Evolutionary conservation across 345 rosid species (phyloP).

Genomic region (Eucalyptus sp.): DNA sequence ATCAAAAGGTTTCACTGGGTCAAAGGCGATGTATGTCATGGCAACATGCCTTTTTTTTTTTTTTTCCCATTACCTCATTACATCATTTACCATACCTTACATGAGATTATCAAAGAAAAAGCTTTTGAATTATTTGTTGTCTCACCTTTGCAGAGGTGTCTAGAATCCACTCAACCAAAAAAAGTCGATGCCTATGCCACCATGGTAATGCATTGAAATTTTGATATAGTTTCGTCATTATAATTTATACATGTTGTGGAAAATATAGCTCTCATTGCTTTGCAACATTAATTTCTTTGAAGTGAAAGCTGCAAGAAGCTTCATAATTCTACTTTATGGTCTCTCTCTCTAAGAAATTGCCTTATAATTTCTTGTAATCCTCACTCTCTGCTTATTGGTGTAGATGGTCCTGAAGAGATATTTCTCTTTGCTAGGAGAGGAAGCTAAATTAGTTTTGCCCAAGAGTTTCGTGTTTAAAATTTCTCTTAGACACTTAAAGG

Average conservation of each 20-base stretch:
- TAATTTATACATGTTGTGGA: not conserved
- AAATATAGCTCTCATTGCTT: not conserved
- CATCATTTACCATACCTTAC: not conserved
- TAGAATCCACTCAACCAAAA: conserved; percentile 22
- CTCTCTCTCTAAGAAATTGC: not conserved
- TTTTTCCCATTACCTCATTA: not conserved
- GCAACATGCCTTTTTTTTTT: not conserved
- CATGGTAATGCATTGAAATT: conserved; percentile 27
- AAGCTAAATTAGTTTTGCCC: conserved; percentile 49
- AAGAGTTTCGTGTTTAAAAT: conserved; percentile 12
- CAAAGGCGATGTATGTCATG: not conserved
- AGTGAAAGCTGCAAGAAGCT: not conserved
- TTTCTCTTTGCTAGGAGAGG: conserved; percentile 39
- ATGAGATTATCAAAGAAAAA: not conserved
- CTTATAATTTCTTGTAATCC: not conserved
- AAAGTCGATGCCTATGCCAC: conserved; percentile 62
- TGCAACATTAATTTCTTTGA: not conserved
- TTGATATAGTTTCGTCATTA: not conserved
- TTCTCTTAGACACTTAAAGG: not conserved
- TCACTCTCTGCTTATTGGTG: not conserved
- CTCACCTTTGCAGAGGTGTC: conserved; percentile 53
- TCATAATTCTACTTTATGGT: not conserved
- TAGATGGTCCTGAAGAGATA: conserved; percentile 83
- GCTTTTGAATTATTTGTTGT: not conserved
- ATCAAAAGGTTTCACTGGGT: not conserved